Base-by-base conservation (phyloP, 495 filamentous ascomycete species). In the Podospora fimiseda region DNA sequence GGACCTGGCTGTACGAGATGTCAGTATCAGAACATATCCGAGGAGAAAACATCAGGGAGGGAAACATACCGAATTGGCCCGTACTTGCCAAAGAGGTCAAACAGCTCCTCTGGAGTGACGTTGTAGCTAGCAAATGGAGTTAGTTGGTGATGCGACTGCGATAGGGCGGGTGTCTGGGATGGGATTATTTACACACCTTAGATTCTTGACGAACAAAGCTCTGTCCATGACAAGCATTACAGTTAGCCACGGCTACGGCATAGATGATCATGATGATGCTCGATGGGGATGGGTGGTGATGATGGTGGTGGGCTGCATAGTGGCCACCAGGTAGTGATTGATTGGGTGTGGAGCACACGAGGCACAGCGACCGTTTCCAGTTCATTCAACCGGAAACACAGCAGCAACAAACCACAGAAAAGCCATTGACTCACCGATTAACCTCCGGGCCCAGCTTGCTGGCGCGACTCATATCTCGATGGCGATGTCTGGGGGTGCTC, bases 141-240 rank as follows among this genome's bases (percentile, higher is more conserved):
- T 58, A 62, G 51, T 55, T 53, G 51, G 54, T 42, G 38, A 21
- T 14, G 43, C 42, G 20, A 7, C 38, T 21, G 44, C 21, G 18
- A 46, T 11, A 22, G 53, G 14, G 64, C 15, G n/a, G 19, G 22
- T 11, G 27, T 47, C 14, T 4, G 46, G 15, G 5, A 52, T 24
- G n/a, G 41, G 21, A 3, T 14, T 33, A 21, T n/a, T 24, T 45
- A 52, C 85, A 57, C 69, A 91, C 89, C 87, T 93, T 74, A 95
- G 79, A 80, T 95, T 95, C 86, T 95, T 95, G 63, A 94, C 90
- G 82, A 94, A 95, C 71, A 95, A 86, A 84, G 90, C 90, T 80
- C 90, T 92, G 66, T 51, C 51, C 52, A 59, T 55, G 16, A 37
- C 57, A 69, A 49, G 5, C 49, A 52, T 46, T 27, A n/a, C 27